Percentiles rank a stretch among this genome's conserved stretches.
These are phyloP conservation scores for Boletus semigastroideus DNA, from an alignment of 1,284 basidiomycete genomes.

Conservation along the genomic window DNA sequence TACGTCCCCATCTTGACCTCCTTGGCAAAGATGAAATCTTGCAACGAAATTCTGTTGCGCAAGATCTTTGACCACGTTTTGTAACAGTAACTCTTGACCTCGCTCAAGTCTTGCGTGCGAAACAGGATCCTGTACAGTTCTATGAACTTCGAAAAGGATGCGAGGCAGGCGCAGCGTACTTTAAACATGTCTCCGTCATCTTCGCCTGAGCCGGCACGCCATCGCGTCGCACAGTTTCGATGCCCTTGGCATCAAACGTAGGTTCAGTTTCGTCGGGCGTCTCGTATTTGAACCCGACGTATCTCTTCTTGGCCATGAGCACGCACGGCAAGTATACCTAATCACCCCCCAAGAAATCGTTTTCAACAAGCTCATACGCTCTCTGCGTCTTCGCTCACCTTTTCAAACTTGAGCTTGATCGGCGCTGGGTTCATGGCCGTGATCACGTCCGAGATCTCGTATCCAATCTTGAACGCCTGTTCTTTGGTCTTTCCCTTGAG, in stretches of 20 bases:
- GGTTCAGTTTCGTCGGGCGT: slow-evolving; percentile 76
- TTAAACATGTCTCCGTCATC: slow-evolving; percentile 85
- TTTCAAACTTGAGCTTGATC: slow-evolving; percentile 96
- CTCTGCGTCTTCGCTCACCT: slow-evolving; percentile 49
- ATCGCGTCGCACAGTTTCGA: slow-evolving; percentile 94
- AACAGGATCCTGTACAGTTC: slow-evolving; percentile 72
- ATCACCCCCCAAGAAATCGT: not conserved
- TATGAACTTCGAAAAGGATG: not conserved
- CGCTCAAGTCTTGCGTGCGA: slow-evolving; percentile 82
- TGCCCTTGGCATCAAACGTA: slow-evolving; percentile 94
- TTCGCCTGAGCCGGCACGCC: slow-evolving; percentile 86
- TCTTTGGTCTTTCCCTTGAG: slow-evolving; percentile 88
- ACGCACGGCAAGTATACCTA: slow-evolving; percentile 94
- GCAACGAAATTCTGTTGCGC: slow-evolving; percentile 76
- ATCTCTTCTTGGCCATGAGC: slow-evolving; percentile 94
- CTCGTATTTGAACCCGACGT: slow-evolving; percentile 96
- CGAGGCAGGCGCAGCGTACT: slow-evolving; percentile 44
- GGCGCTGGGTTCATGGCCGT: slow-evolving; percentile 88
- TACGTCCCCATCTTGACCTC: slow-evolving; percentile 93
- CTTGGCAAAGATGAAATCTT: slow-evolving; percentile 95
- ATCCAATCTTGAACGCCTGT: slow-evolving; percentile 89
- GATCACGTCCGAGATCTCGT: slow-evolving; percentile 88
- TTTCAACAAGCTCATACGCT: not conserved
- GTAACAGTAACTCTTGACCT: slow-evolving; percentile 88
- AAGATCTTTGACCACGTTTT: slow-evolving; percentile 85